These are phyloP conservation scores for Penicillium odoratum DNA, from an alignment of 495 filamentous ascomycete species.

Conservation along the genomic window DNA sequence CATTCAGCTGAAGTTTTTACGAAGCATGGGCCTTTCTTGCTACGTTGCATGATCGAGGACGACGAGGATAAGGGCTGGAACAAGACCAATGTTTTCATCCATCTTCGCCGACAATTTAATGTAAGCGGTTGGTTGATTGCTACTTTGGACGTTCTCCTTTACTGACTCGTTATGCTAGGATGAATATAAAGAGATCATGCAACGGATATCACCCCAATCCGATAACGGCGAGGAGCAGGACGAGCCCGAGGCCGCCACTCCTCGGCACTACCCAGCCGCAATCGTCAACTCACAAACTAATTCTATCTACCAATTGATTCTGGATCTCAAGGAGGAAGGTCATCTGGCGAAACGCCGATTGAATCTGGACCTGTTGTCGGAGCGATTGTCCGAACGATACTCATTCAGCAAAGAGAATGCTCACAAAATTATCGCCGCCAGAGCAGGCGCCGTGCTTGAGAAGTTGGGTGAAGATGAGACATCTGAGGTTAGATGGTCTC, in stretches of 20 bases:
- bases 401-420: conserved; percentile 35
- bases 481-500: conserved; percentile 41
- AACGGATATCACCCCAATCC: conserved; percentile 27
- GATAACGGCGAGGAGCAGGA: conserved; percentile 28
- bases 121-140: conserved; percentile 22
- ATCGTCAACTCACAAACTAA: conserved; percentile 39
- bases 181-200: conserved; percentile 38
- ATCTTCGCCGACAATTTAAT: conserved; percentile 53
- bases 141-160: not conserved
- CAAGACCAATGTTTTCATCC: conserved; percentile 51
- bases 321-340: conserved; percentile 40
- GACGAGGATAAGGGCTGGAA: conserved; percentile 58
- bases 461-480: conserved; percentile 41
- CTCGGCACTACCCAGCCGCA: conserved; percentile 29
- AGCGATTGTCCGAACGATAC: conserved; percentile 24
- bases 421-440: conserved; percentile 35
- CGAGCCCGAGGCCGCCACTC: conserved; percentile 23
- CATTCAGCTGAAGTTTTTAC: conserved; percentile 53
- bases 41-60: conserved; percentile 59
- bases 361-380: conserved; percentile 36
- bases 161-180: conserved; percentile 32
- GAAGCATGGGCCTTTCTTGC: conserved; percentile 54
- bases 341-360: conserved; percentile 48
- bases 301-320: conserved; percentile 38
- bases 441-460: conserved; percentile 33